phyloP scores from a whole-genome alignment of 192 early-diverging fungal species.

The Entomortierella lignicola region DNA sequence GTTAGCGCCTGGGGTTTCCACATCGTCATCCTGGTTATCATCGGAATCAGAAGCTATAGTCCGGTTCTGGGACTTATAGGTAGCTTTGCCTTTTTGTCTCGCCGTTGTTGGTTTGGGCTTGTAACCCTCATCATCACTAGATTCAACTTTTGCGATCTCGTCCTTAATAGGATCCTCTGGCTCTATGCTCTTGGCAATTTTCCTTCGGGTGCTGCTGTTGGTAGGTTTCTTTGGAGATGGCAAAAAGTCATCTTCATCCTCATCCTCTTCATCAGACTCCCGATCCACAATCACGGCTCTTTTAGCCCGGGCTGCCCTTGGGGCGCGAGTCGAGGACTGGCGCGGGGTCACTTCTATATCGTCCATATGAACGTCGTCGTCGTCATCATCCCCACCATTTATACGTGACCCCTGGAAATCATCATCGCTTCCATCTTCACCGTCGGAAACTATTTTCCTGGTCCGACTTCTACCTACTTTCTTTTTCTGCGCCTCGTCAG shows the following conservation, averaged over 20 bases:
- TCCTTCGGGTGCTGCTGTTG: constrained; percentile 2
- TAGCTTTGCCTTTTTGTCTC: constrained; percentile 20
- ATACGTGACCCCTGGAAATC: constrained; percentile 4
- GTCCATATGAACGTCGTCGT: constrained; percentile 29
- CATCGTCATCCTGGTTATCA: background rate
- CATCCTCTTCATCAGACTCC: constrained; percentile 27
- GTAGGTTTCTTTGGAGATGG: constrained; percentile 10
- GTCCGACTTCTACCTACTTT: constrained; percentile 8
- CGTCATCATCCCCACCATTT: constrained; percentile 10
- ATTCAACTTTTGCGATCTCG: background rate
- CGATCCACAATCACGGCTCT: constrained; percentile 39
- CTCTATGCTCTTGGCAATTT: constrained; percentile 30
- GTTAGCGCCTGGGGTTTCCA: background rate
- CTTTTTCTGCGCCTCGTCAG: constrained; percentile 8
- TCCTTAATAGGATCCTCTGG: constrained; percentile 5
- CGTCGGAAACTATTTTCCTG: constrained; percentile 19
- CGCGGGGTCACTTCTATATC: constrained; percentile 33
- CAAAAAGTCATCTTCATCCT: constrained; percentile 37
- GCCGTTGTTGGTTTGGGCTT: background rate
- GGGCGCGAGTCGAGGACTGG: constrained; percentile 25
- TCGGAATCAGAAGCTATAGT: constrained; percentile 26
- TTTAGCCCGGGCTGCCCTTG: constrained; percentile 41
- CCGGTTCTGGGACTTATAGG: constrained; percentile 22
- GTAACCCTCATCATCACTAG: constrained; percentile 18
- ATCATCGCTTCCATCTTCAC: constrained; percentile 1